Base-by-base conservation (phyloP, 2,329 filamentous ascomycete genomes). In the Cladophialophora carrionii region DNA sequence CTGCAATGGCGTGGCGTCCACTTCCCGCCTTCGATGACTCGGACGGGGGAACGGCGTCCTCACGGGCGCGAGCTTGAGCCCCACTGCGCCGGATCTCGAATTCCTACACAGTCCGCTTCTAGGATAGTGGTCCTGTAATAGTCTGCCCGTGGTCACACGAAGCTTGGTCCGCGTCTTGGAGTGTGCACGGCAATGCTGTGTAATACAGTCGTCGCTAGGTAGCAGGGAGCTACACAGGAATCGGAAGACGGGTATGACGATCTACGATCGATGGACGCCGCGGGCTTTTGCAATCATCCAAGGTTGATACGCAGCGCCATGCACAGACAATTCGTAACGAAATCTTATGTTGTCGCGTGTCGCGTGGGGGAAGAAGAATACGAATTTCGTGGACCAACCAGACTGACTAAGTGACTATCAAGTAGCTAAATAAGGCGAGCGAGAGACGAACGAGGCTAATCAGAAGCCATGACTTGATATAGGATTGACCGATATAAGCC, bases 71-170 rank as follows among this genome's bases (percentile, higher is more conserved):
- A 14, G 22, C 29, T 54, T 32, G 17, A 26, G n/a, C 52, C 20
- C 22, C 52, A 54, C 29, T 10, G 29, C 29, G 52, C 24, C 52
- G 52, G 52, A 54, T 54, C 9, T 54, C 52, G 24, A 54, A 54
- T 34, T 54, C 52, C 24, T 54, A 31, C 17, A 20, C 8, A 20
- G 26, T 20, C 29, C 52, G 2, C 17, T 54, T 32, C 52, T 9
- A 29, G 48, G 22, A 24, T 52, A 26, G 26, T 24, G 52, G n/a
- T 54, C 29, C 29, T 9, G 4, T 7, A n/a, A 20, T 17, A 14
- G 14, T 4, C 22, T 52, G 48, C 9, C 22, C 9, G 22, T 24
- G 48, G 22, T 52, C 6, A 52, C 48, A 52, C 48, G 26, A 52
- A 24, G 48, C 48, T 24, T 24, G 48, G 48, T 43, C 37, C 17